Evolutionary conservation across 768 basidiomycete genomes (phyloP).

Genomic region (Chalciporus pseudorubinellus): DNA sequence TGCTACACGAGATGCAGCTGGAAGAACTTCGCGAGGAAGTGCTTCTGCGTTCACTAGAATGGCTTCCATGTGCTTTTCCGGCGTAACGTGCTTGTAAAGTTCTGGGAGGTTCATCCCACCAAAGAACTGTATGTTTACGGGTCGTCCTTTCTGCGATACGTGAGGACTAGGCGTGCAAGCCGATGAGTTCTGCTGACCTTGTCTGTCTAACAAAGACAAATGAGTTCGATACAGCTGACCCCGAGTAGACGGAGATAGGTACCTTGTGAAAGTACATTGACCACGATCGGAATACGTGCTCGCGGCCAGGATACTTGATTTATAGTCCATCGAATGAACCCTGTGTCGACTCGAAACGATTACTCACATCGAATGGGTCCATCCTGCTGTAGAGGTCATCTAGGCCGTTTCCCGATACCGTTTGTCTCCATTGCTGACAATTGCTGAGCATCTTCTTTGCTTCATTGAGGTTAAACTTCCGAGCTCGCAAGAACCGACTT

Average conservation of each 20-base stretch:
- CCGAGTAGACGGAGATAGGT: conserved; percentile 10
- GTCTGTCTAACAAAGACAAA: conserved; percentile 48
- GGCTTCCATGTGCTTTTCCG: conserved; percentile 61
- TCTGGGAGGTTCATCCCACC: conserved; percentile 57
- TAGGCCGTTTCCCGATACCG: conserved; percentile 61
- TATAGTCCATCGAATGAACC: neutral
- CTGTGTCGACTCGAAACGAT: neutral
- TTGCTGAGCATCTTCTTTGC: conserved; percentile 64
- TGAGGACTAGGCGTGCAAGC: neutral
- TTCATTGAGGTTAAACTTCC: conserved; percentile 57
- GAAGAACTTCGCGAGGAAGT: conserved; percentile 63
- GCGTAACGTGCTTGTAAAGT: conserved; percentile 54
- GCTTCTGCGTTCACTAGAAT: conserved; percentile 66
- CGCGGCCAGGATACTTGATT: conserved; percentile 64
- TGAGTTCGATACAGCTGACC: neutral
- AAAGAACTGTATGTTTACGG: conserved; percentile 65
- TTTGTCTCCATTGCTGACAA: conserved; percentile 67
- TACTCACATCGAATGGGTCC: conserved; percentile 69
- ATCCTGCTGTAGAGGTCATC: conserved; percentile 59
- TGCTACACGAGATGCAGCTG: conserved; percentile 58
- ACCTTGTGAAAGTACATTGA: conserved; percentile 80
- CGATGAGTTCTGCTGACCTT: conserved; percentile 43
- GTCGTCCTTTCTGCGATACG: conserved; percentile 57
- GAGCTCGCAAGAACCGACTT: conserved; percentile 77
- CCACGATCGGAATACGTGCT: conserved; percentile 71